A percentile compares a stretch with the other conserved stretches of the same genome.
Evolutionary conservation across 1,284 basidiomycete genomes (phyloP).

Genomic region (Tilletia setariae): DNA sequence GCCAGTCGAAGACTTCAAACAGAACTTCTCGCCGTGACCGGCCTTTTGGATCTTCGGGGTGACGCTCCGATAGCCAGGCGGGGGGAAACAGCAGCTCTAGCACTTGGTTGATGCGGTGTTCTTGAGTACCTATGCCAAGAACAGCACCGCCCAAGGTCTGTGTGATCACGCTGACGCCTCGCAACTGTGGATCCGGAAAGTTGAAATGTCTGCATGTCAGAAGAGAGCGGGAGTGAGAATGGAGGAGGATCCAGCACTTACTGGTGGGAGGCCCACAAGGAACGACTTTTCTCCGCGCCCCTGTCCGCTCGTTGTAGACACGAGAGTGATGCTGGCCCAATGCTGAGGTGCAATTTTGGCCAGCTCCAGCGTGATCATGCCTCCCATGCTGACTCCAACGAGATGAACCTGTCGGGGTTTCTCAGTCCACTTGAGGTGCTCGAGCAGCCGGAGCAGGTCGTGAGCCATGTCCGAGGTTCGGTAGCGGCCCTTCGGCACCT

Average conservation of each 20-base stretch:
- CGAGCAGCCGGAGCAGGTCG: conserved; percentile 67
- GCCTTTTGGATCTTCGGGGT: neutral
- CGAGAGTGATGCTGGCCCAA: conserved; percentile 31
- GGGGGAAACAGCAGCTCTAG: conserved; percentile 64
- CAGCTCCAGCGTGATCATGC: conserved; percentile 68
- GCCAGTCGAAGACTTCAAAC: conserved; percentile 60
- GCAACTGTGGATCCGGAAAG: conserved; percentile 1
- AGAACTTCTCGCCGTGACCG: neutral
- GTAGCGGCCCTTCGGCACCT: conserved; percentile 59
- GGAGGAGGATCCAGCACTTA: conserved; percentile 12
- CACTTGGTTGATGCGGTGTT: conserved; percentile 62
- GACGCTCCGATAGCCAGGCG: conserved; percentile 60
- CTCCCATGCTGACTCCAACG: conserved; percentile 76
- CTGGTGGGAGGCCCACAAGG: conserved; percentile 18
- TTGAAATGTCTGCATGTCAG: too few species aligned
- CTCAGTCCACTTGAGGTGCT: conserved; percentile 68
- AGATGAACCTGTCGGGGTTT: conserved; percentile 64
- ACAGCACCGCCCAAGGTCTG: conserved; percentile 55
- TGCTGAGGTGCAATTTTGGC: conserved; percentile 27
- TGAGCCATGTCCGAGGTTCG: conserved; percentile 72
- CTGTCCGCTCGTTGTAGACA: conserved; percentile 45
- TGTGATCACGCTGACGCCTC: conserved; percentile 54
- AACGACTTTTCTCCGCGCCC: conserved; percentile 20
- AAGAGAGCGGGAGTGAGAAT: conserved; percentile 17
- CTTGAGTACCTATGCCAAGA: conserved; percentile 60